A percentile compares a stretch with the other conserved stretches of the same genome.
These are phyloP conservation scores for Sinapis alba DNA, from an alignment of 441 rosid genomes.

Conservation along the genomic window DNA sequence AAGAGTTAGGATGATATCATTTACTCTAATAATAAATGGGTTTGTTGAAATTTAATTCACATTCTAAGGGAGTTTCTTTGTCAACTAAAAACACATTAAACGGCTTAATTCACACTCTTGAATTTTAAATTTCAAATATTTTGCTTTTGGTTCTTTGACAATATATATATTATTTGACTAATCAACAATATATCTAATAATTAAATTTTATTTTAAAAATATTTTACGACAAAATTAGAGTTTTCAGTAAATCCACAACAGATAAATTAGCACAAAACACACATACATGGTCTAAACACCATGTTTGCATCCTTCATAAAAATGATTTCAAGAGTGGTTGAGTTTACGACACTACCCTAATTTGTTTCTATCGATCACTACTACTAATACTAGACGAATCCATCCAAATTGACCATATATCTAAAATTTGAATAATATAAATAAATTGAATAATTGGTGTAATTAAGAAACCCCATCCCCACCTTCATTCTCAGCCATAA, in stretches of 20 bases:
- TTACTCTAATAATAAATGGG: slow-evolving; percentile 23
- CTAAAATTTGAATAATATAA: slow-evolving; percentile 14
- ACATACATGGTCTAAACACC: not conserved
- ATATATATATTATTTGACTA: not conserved
- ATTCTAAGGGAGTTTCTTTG: not conserved
- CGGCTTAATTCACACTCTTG: not conserved
- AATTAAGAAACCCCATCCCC: not conserved
- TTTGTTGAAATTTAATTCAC: slow-evolving; percentile 15
- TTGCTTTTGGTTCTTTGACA: not conserved
- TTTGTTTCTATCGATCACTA: not conserved
- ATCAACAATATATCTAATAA: not conserved
- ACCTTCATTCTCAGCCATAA: slow-evolving; percentile 34
- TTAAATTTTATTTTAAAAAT: not conserved
- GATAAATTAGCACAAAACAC: slow-evolving; percentile 1
- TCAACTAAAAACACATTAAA: not conserved
- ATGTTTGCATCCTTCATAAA: slow-evolving; percentile 8
- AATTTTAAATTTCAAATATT: not conserved
- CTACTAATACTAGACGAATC: slow-evolving; percentile 12
- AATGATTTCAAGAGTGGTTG: not conserved
- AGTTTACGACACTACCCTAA: slow-evolving; percentile 28
- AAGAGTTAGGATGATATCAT: not conserved
- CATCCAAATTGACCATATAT: slow-evolving; percentile 19
- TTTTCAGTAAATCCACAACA: not conserved
- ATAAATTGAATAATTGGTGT: slow-evolving; percentile 17
- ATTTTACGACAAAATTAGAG: not conserved